Evolutionary conservation across 148 eudicot genomes (phyloP).

Genomic region (Chenopodium formosanum): DNA sequence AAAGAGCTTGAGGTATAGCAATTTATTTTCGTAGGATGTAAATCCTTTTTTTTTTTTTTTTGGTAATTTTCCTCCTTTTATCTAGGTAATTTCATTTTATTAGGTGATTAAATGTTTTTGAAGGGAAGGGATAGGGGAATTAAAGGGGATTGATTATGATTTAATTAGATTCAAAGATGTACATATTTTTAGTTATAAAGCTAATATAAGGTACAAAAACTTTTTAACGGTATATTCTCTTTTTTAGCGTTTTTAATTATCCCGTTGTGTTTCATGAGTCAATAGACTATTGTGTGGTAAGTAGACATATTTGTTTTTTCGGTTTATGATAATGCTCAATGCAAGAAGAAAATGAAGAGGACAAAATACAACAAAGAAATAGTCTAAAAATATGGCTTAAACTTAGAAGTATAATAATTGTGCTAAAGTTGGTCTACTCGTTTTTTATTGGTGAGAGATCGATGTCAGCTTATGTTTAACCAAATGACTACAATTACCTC

Average conservation of each 20-base stretch:
- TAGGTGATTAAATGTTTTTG: not conserved
- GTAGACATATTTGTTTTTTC: not conserved
- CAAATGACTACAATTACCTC: too few species aligned
- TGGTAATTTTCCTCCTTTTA: not conserved
- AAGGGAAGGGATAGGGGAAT: not conserved
- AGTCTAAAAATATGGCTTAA: too few species aligned
- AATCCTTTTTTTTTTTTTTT: not conserved
- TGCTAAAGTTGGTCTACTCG: too few species aligned
- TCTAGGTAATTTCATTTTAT: not conserved
- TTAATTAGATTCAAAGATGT: conserved; percentile 12
- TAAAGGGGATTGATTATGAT: not conserved
- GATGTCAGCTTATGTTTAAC: too few species aligned
- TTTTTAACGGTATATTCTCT: conserved; percentile 6
- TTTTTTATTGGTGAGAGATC: too few species aligned
- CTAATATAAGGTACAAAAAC: not conserved
- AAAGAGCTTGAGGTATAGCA: conserved; percentile 32
- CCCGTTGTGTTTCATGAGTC: not conserved
- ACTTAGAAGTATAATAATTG: too few species aligned
- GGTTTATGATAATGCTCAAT: too few species aligned
- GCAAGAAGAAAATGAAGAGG: too few species aligned
- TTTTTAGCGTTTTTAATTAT: not conserved
- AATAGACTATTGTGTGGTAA: not conserved
- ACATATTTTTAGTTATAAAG: conserved; percentile 3
- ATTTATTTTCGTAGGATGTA: not conserved
- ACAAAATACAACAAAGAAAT: too few species aligned